phyloP scores from a whole-genome alignment of 768 basidiomycete genomes.

The Podaxis sp. region DNA sequence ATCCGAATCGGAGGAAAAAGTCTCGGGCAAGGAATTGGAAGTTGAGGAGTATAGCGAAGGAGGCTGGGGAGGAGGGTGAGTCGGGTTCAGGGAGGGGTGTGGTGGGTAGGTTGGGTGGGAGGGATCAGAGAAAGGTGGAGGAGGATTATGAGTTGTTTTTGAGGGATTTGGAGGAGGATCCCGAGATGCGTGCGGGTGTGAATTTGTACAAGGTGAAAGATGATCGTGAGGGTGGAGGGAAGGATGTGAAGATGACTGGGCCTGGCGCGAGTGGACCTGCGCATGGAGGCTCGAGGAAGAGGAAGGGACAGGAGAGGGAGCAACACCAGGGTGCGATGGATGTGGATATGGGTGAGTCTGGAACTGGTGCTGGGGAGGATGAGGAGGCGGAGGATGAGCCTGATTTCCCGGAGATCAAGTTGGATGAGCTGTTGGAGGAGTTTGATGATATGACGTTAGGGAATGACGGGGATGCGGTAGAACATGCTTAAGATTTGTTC shows the following conservation, averaged over 20 bases:
- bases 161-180: constrained; percentile 92
- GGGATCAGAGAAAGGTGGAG: constrained; percentile 91
- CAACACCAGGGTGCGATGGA: constrained; percentile 59
- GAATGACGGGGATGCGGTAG: constrained; percentile 24
- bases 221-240: constrained; percentile 22
- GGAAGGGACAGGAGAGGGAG: constrained; percentile 44
- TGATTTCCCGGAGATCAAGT: constrained; percentile 85
- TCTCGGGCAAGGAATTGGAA: constrained; percentile 82
- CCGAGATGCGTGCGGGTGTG: constrained; percentile 82
- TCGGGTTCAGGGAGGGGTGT: constrained; percentile 77
- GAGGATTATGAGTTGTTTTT: constrained; percentile 97
- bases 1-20: constrained; percentile 93
- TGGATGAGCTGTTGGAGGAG: constrained; percentile 87
- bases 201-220: constrained; percentile 71
- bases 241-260: constrained; percentile 53
- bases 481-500: background rate
- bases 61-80: constrained; percentile 85
- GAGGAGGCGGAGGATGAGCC: constrained; percentile 64
- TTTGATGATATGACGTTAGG: constrained; percentile 90
- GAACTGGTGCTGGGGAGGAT: constrained; percentile 21
- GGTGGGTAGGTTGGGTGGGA: constrained; percentile 87
- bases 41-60: constrained; percentile 89
- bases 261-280: constrained; percentile 33
- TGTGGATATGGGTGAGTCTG: constrained; percentile 27
- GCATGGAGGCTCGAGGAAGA: constrained; percentile 21